Evolutionary conservation across 345 rosid species (phyloP), one percentile per base, ranked within the genome.

Genomic region (Salix koriyanagi): DNA sequence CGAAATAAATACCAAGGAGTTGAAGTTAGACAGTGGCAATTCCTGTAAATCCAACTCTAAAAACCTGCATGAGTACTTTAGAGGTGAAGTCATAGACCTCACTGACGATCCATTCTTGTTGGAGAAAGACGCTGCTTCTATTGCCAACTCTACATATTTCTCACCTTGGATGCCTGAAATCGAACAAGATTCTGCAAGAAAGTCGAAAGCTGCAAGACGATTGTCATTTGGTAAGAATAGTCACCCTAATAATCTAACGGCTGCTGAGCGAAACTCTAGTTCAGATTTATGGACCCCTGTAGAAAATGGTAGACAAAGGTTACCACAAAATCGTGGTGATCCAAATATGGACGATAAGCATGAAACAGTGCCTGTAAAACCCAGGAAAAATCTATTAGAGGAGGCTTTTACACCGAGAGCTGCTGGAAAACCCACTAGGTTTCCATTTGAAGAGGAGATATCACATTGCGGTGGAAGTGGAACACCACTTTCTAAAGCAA

Each of bases 401-500:
- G 90, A 86, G 71, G 83, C 79, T 72, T 77, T 85, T 58, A 78
- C 70, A 50, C 83, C 76, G 77, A 75, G 85, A 74, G 81, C 87
- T 81, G 75, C 81, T 67, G 78, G 83, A 81, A 81, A 41, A 71
- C 75, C 85, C 34, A 81, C 74, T 10, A 86, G 75, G 71, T 73
- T 75, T 58, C 79, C 94, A 46, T 83, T 86, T 54, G 74, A 77
- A 72, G 88, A 76, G 77, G 90, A 88, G 81, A 84, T 84, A 69
- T 83, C 91, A 75, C 85, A 87, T 75, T 79, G 48, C 70, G 77
- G 89, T 61, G 83, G 85, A 84, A 92, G 89, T 65, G 83, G 84
- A 84, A 92, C 97, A 39, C 92, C 91, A 32, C 84, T 89, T 21
- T 86, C 90, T 76, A 87, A 81, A 62, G 91, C 97, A 71, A 83